Evolutionary conservation across 2,329 filamentous ascomycete species (phyloP), one percentile per base, ranked within the genome.

Genomic region (Pseudohalonectria lignicola): DNA sequence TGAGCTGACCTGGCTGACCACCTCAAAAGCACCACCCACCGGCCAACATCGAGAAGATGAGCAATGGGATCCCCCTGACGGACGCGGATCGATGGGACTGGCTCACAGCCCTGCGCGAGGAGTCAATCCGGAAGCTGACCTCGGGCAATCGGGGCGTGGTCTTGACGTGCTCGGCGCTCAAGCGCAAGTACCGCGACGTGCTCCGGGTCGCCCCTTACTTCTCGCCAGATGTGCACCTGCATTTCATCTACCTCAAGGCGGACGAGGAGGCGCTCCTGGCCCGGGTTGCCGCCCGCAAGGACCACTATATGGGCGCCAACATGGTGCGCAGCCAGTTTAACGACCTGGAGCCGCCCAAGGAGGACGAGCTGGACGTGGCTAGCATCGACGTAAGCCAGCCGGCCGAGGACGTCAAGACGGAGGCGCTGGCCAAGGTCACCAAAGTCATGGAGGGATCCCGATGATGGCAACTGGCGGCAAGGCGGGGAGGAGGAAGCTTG

Each of bases 11-110:
- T n/a, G n/a, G n/a, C n/a, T n/a, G n/a, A n/a, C n/a, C n/a, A n/a
- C n/a, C n/a, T n/a, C n/a, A n/a, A 23, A 48, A 82, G 77, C 94
- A 80, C 55, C 84, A 87, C 47, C 78, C 85, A 1, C 63, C 71
- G 23, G 69, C 82, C 52, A 95, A 90, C 62, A 79, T 88, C 49
- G 80, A 88, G 39, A 98, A 96, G 63, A 98, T 98, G 92, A 71
- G 74, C 53, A 71, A 71, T 48, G 86, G 86, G 48, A 79, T 78
- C 40, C 87, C 92, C 3, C 71, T 98, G 26, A 94, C 84, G 40
- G 92, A 98, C 55, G 81, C 79, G 42, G 92, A 98, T 62, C 82
- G 92, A 46, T 96, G 92, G 92, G 90, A 95, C 65, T 98, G 92
- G 92, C 78, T 98, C 45, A 85, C 82, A 34, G 69, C 70, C 11